These are phyloP conservation scores for Hortaea sp. DNA, from an alignment of 2,329 filamentous ascomycete genomes.

Conservation along the genomic window DNA sequence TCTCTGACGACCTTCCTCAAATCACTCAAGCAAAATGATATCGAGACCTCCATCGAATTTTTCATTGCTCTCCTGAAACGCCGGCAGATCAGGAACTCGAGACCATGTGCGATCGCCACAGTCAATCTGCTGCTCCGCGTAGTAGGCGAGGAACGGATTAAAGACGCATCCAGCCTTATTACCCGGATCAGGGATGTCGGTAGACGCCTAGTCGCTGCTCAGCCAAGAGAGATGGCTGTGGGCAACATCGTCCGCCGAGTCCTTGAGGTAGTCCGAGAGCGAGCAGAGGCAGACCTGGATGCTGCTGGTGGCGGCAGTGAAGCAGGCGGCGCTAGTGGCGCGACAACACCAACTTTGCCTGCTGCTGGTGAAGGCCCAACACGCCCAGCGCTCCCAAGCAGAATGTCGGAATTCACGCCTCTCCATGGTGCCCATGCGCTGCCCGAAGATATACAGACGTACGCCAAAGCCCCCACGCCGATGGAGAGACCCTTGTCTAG, in stretches of 20 bases:
- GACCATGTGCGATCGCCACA: slow-evolving; percentile 83
- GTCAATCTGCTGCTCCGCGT: slow-evolving; percentile 80
- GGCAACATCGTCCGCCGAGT: slow-evolving; percentile 91
- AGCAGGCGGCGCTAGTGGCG: too few relatives aligned
- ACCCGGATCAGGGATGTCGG: slow-evolving; percentile 72
- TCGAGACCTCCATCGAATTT: slow-evolving; percentile 75
- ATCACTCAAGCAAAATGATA: slow-evolving; percentile 61
- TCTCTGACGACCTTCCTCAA: slow-evolving; percentile 70
- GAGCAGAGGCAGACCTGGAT: slow-evolving; percentile 67
- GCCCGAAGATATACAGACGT: slow-evolving; percentile 12
- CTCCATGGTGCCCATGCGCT: slow-evolving; percentile 30
- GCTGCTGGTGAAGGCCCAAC: slow-evolving; percentile 18
- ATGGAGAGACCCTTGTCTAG: not conserved
- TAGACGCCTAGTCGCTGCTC: slow-evolving; percentile 65
- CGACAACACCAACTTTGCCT: too few relatives aligned
- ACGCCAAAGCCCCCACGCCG: not conserved
- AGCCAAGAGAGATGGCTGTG: slow-evolving; percentile 82
- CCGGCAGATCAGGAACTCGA: slow-evolving; percentile 77
- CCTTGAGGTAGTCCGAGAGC: slow-evolving; percentile 81
- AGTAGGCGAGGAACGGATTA: slow-evolving; percentile 70
- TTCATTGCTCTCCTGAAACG: slow-evolving; percentile 80
- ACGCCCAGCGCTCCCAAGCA: slow-evolving; percentile 22
- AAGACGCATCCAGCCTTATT: slow-evolving; percentile 68
- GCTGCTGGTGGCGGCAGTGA: slow-evolving; percentile 34
- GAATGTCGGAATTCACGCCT: slow-evolving; percentile 38